Evolutionary conservation across 2,329 filamentous ascomycete genomes (phyloP).

Genomic region (Hortaea sp.): DNA sequence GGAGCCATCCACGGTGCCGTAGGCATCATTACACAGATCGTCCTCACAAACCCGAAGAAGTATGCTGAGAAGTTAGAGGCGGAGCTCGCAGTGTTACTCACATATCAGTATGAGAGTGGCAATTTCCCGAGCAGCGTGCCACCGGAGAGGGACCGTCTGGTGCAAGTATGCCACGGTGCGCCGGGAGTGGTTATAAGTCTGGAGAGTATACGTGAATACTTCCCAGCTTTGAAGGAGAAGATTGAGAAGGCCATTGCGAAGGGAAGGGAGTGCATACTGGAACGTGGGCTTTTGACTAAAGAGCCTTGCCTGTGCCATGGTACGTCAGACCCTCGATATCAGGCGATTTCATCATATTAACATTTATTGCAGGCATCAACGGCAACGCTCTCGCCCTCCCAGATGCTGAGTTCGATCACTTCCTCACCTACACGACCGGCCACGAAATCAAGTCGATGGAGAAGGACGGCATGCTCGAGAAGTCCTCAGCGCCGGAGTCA

Average conservation of each 20-base stretch:
- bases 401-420: slow-evolving; percentile 44
- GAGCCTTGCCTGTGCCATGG: slow-evolving; percentile 55
- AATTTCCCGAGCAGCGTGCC: slow-evolving; percentile 53
- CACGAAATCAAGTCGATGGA: slow-evolving; percentile 46
- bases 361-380: slow-evolving; percentile 36
- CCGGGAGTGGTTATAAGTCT: slow-evolving; percentile 54
- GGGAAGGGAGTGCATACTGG: slow-evolving; percentile 45
- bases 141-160: slow-evolving; percentile 38
- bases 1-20: slow-evolving; percentile 60
- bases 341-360: slow-evolving; percentile 1
- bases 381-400: slow-evolving; percentile 52
- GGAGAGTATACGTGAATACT: slow-evolving; percentile 45
- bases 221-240: slow-evolving; percentile 42
- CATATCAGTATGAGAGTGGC: slow-evolving; percentile 49
- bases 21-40: slow-evolving; percentile 60
- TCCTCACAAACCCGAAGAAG: slow-evolving; percentile 46
- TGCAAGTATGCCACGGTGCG: slow-evolving; percentile 60
- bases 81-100: slow-evolving; percentile 46
- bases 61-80: slow-evolving; percentile 45
- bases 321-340: slow-evolving; percentile 6
- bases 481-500: slow-evolving; percentile 39
- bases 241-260: slow-evolving; percentile 45
- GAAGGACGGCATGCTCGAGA: slow-evolving; percentile 42
- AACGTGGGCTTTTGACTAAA: slow-evolving; percentile 51
- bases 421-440: slow-evolving; percentile 48